Evolutionary conservation across 2,329 filamentous ascomycete species (phyloP), one percentile per base, ranked within the genome.

Genomic region (Cordyceps fumosorosea): DNA sequence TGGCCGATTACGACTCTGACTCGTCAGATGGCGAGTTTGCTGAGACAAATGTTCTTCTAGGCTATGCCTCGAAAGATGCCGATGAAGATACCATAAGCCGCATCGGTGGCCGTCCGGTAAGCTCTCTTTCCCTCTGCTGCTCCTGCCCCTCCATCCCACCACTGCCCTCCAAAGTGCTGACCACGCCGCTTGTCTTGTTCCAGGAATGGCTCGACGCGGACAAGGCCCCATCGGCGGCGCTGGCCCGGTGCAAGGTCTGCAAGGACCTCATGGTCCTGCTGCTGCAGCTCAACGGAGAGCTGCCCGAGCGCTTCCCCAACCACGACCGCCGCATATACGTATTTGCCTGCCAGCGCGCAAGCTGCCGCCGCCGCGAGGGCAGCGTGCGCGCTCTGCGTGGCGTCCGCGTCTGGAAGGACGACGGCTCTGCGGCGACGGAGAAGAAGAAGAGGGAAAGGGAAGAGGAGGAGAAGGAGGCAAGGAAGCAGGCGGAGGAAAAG

Each of bases 301-400:
- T 98, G 3, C 93, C 92, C 16, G 89, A 93, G 61, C 83, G 86
- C 55, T 97, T 96, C 70, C 89, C 92, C 1, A 86, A 88, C 62
- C 91, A 98, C 75, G 91, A 97, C 70, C 83, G 95, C 67, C 85
- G 93, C 65, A 73, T 99, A 20, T 98, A 97, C 71, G 81, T 99
- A 14, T 92, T 96, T 73, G 84, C 84, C 20, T 99, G 95, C 74
- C 84, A 86, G 63, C 83, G 85, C 66, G 90, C 90, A 73, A 80
- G 85, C 12, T 99, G 95, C 72, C 85, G 90, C 69, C 83, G 93
- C 65, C 93, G 91, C 69, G 83, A 88, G 22, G 95, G 95, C 1
- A 93, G 89, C 72, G 82, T 97, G 62, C 84, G 93, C 32, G 89
- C 83, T 0, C 71, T 96, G 47, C 81, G 93, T 63, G 89, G 87